Base-by-base conservation (phyloP, 495 filamentous ascomycete genomes). In the Xylaria scruposa region DNA sequence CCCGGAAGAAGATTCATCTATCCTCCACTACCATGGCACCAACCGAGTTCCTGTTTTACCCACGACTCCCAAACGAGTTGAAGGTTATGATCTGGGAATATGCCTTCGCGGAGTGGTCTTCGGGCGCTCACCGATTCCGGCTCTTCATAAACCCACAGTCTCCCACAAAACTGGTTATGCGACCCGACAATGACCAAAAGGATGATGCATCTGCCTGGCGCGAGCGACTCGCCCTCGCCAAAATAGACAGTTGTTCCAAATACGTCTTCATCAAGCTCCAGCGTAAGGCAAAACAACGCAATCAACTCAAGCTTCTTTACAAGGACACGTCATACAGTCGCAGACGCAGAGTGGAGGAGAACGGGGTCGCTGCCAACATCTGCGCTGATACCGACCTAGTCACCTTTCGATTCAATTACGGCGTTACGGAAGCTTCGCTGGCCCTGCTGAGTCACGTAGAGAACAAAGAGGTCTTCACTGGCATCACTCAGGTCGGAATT, bases 71-170 rank as follows among this genome's bases (percentile, higher is more conserved):
- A 4, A 13, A n/a, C 15, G 76, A 77, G 68, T 21, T 77, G 33
- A 75, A 70, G 21, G 19, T 70, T 19, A 51, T 60, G 54, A 62
- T 77, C 38, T 77, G 76, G 76, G 42, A 66, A 0, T 6, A 70
- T 15, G 71, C 38, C 19, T 61, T 51, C n/a, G 21, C 6, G 17
- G 29, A 70, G 12, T 53, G 26, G 68, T 17, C 19, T 3, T 31
- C 26, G 19, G 68, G 68, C 1, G 68, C 58, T 19, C 68, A 70
- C 46, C 40, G 44, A 10, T 62, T 70, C 53, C 24, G n/a, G 19
- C 58, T 70, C 10, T 1, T 21, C 29, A 6, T 24, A 29, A 13
- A 12, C 7, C 42, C 42, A 12, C 13, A 21, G 4, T 21, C 6
- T 0, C 15, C 0, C 15, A 31, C 21, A 7, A 33, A 26, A 31